phyloP scores from a whole-genome alignment of 148 eudicot species.

The Arctostaphylos glauca region DNA sequence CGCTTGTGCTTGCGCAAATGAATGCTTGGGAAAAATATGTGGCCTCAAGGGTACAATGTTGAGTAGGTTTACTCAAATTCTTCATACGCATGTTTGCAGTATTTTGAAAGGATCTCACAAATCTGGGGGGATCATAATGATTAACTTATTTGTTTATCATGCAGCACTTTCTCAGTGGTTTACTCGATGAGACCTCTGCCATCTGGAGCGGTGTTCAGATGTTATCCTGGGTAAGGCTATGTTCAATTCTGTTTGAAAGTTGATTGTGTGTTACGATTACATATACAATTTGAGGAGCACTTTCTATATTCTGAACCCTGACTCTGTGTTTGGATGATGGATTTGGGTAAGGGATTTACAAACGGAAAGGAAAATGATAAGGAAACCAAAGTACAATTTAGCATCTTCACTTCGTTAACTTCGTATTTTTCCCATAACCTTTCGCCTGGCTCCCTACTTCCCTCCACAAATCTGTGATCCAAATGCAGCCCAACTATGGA shows the following conservation, averaged over 20 bases:
- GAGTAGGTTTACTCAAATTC: not conserved
- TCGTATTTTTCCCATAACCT: not conserved
- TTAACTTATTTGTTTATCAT: slow-evolving; percentile 14
- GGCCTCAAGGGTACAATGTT: not conserved
- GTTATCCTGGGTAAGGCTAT: slow-evolving; percentile 81
- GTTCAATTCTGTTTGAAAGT: not conserved
- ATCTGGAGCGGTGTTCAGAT: slow-evolving; percentile 91
- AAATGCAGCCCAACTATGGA: not conserved
- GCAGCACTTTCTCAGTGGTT: slow-evolving; percentile 79
- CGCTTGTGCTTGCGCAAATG: no score
- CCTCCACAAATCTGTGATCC: not conserved
- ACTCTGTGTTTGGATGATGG: not conserved
- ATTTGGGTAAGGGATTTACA: not conserved
- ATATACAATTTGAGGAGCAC: not conserved
- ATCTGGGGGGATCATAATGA: not conserved
- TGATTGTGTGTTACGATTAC: not conserved
- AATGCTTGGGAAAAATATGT: not conserved
- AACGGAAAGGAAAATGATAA: not conserved
- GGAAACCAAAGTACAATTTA: not conserved
- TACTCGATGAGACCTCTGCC: slow-evolving; percentile 94
- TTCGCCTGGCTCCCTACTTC: not conserved
- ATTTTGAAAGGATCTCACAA: not conserved
- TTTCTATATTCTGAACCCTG: not conserved
- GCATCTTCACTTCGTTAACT: not conserved
- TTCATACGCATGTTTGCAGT: not conserved